A percentile compares a stretch with the other conserved stretches of the same genome.
phyloP scores from a whole-genome alignment of 1,284 basidiomycete genomes.

The Apiotrichum mycotoxinovorans region DNA sequence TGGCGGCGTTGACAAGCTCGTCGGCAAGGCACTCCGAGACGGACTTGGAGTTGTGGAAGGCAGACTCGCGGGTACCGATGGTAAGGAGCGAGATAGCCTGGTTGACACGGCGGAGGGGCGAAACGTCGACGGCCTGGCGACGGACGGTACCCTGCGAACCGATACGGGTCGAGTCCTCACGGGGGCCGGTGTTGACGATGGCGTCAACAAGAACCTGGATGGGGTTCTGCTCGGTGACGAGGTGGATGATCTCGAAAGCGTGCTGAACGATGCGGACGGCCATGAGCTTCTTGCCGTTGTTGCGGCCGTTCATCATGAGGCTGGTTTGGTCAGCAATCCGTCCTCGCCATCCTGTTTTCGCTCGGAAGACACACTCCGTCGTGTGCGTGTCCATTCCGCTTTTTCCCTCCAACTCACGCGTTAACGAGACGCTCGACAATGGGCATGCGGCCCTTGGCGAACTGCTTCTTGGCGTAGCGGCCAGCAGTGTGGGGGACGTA shows the following conservation, averaged over 20 bases:
- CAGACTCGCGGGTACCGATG: constrained; percentile 96
- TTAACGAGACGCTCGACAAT: constrained; percentile 99
- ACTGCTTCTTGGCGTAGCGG: constrained; percentile 99
- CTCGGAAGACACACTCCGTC: no score
- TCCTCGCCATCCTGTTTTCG: no score
- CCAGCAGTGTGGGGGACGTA: constrained; percentile 98
- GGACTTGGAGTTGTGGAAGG: constrained; percentile 99
- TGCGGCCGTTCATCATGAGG: constrained; percentile 99
- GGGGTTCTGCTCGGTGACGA: constrained; percentile 99
- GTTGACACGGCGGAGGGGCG: constrained; percentile 96
- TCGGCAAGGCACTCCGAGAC: constrained; percentile 98
- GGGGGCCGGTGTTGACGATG: constrained; percentile 98
- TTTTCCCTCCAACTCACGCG: constrained; percentile 60
- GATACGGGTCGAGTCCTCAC: constrained; percentile 99
- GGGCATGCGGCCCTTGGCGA: constrained; percentile 99
- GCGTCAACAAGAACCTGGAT: constrained; percentile 97
- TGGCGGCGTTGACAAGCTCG: constrained; percentile 99
- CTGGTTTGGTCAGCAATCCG: constrained; percentile 50
- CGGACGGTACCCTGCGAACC: constrained; percentile 99
- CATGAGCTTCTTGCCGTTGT: constrained; percentile 99
- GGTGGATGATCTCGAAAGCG: constrained; percentile 99
- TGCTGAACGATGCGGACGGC: constrained; percentile 99
- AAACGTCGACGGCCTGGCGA: constrained; percentile 99
- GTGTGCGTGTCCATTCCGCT: no score
- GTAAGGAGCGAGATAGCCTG: constrained; percentile 94